Evolutionary conservation across 1,284 basidiomycete genomes (phyloP).

Genomic region (Mycena citricolor): DNA sequence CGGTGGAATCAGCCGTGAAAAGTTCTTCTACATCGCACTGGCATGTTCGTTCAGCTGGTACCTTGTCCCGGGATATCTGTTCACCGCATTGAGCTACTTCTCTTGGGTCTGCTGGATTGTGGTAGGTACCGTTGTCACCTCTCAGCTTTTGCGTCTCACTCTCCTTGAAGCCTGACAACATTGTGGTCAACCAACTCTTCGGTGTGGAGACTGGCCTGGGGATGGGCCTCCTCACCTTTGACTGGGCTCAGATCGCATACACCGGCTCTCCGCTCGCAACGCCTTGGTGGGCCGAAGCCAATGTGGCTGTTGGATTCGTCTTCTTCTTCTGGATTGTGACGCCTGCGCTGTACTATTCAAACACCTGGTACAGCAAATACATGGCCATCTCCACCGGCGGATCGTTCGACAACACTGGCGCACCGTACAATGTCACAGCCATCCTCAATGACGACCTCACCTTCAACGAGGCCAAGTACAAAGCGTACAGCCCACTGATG

Average conservation of each 20-base stretch:
- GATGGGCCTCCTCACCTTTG: constrained; percentile 38
- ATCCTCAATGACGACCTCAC: constrained; percentile 61
- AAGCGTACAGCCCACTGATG: constrained; percentile 81
- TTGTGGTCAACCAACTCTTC: constrained; percentile 27
- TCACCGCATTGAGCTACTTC: constrained; percentile 30
- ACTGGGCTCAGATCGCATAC: constrained; percentile 48
- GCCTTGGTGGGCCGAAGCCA: constrained; percentile 39
- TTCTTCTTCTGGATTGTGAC: constrained; percentile 39
- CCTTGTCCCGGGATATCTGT: constrained; percentile 21
- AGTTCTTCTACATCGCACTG: constrained; percentile 75
- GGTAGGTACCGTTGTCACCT: not conserved
- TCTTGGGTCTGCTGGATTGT: constrained; percentile 29
- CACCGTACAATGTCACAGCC: constrained; percentile 62
- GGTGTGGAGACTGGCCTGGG: constrained; percentile 25
- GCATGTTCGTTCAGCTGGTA: constrained; percentile 62
- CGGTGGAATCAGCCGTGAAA: constrained; percentile 70
- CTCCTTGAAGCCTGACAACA: constrained; percentile 21
- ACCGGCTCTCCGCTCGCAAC: constrained; percentile 63
- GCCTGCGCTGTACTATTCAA: constrained; percentile 43
- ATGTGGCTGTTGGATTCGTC: constrained; percentile 38
- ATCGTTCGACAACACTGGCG: constrained; percentile 66
- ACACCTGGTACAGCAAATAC: constrained; percentile 63
- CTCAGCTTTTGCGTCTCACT: not conserved
- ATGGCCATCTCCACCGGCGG: constrained; percentile 58
- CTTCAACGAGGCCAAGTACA: constrained; percentile 67